Percentiles rank a stretch among this genome's conserved stretches.
phyloP scores from a whole-genome alignment of 345 rosid species.

The Salix udensis region DNA sequence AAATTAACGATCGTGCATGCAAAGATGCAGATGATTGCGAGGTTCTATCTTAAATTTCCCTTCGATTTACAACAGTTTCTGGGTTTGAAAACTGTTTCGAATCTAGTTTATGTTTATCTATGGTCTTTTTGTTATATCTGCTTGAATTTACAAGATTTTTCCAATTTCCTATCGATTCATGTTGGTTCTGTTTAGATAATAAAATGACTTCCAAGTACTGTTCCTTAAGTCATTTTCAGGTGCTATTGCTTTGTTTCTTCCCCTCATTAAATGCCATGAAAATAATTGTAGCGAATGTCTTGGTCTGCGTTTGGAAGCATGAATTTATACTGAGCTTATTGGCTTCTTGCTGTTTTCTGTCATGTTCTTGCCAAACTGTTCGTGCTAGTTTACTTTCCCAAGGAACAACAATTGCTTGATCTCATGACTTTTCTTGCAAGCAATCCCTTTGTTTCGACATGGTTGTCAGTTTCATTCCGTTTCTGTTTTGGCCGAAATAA shows the following conservation, averaged over 20 bases:
- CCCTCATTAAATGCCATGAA: neutral
- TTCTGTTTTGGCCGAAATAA: no score
- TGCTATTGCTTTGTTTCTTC: neutral
- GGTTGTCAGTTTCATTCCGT: no score
- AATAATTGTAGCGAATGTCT: no score
- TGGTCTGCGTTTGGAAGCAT: no score
- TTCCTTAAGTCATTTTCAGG: neutral
- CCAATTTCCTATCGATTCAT: neutral
- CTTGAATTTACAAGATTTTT: neutral
- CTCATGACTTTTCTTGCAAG: no score
- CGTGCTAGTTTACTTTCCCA: no score
- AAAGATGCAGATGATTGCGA: conserved; percentile 17
- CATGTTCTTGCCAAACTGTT: no score
- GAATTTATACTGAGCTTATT: no score
- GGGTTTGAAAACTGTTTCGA: neutral
- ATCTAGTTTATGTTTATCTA: neutral
- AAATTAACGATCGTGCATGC: conserved; percentile 19
- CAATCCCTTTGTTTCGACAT: no score
- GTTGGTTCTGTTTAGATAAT: neutral
- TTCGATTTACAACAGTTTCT: neutral
- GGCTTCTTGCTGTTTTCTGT: no score
- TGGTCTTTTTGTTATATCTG: neutral
- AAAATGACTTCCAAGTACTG: neutral
- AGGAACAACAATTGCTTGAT: no score
- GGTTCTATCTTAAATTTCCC: conserved; percentile 1